Percentiles rank a stretch among this genome's conserved stretches.
phyloP scores from a whole-genome alignment of 2,329 filamentous ascomycete species.

The Ilyonectria sp. region DNA sequence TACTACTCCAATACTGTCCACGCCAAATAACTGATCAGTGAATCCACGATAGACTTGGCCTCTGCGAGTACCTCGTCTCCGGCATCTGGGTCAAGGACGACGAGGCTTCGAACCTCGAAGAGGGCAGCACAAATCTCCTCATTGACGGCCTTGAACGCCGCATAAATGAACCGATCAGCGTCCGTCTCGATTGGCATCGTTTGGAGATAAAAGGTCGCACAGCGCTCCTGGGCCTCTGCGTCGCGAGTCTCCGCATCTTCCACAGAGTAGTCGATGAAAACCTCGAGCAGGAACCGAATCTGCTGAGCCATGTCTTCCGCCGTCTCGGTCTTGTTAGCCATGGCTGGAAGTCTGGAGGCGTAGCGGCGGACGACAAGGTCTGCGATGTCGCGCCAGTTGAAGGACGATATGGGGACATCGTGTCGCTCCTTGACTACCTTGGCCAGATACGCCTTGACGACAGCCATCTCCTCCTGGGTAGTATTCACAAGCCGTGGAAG shows the following conservation, averaged over 20 bases:
- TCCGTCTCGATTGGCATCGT: conserved; percentile 17
- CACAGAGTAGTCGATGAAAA: conserved; percentile 56
- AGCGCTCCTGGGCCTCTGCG: conserved; percentile 14
- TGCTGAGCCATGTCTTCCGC: conserved; percentile 42
- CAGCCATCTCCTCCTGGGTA: conserved; percentile 7
- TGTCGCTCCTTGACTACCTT: conserved; percentile 11
- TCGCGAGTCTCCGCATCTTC: conserved; percentile 9
- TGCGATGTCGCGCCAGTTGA: conserved; percentile 74
- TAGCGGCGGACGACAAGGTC: conserved; percentile 75
- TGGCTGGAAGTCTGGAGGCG: conserved; percentile 62
- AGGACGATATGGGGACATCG: conserved; percentile 4
- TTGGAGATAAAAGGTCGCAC: conserved; percentile 22
- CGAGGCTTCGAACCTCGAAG: conserved; percentile 2
- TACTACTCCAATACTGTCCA: conserved; percentile 13
- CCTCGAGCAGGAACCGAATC: conserved; percentile 53
- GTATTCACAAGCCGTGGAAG: conserved; percentile 39
- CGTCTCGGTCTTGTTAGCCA: conserved; percentile 41
- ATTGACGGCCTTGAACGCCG: conserved; percentile 22
- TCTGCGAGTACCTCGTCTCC: neutral
- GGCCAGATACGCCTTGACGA: conserved; percentile 12
- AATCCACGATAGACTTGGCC: conserved; percentile 6
- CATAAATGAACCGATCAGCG: neutral
- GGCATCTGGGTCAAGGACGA: neutral
- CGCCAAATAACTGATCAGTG: conserved; percentile 10
- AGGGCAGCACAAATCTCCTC: conserved; percentile 14